Conservation (phyloP, 192 early-diverging fungal genomes). For the Backusella sp. region DNA sequence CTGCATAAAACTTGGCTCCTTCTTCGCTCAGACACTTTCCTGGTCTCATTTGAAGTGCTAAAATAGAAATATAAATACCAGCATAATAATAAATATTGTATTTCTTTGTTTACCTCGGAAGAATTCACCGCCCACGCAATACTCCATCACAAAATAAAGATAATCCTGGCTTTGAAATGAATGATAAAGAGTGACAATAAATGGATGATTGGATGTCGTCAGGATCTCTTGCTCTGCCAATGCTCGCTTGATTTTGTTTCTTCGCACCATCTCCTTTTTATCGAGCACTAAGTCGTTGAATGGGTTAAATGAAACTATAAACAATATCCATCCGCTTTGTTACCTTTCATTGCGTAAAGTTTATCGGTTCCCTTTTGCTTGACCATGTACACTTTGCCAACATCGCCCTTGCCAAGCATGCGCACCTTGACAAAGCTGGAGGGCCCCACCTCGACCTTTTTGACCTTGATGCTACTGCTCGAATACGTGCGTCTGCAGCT, state of each 20-base stretch:
- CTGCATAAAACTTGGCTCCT: slow-evolving; percentile 96
- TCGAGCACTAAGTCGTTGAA: background rate
- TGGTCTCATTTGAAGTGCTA: slow-evolving; percentile 82
- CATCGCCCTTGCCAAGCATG: slow-evolving; percentile 95
- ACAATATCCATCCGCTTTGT: background rate
- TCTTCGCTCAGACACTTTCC: slow-evolving; percentile 88
- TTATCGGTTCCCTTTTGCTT: slow-evolving; percentile 78
- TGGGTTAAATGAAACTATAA: background rate
- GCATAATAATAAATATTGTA: background rate
- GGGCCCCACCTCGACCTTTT: slow-evolving; percentile 82
- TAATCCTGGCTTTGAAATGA: slow-evolving; percentile 85
- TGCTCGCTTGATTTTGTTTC: slow-evolving; percentile 97
- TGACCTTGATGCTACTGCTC: slow-evolving; percentile 78
- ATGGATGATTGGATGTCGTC: slow-evolving; percentile 84
- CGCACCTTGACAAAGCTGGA: slow-evolving; percentile 89
- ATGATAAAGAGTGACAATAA: slow-evolving; percentile 87
- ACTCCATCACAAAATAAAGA: slow-evolving; percentile 88
- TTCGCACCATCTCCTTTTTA: slow-evolving; percentile 87
- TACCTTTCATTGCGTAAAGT: slow-evolving; percentile 97
- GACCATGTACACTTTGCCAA: slow-evolving; percentile 96
- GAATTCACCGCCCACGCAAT: slow-evolving; percentile 87
- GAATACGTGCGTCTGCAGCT: slow-evolving; percentile 76
- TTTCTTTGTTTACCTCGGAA: slow-evolving; percentile 57
- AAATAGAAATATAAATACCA: background rate
- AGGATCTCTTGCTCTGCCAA: slow-evolving; percentile 88